Conservation (phyloP, 2,329 filamentous ascomycete genomes). For the Calonectria pteridis region DNA sequence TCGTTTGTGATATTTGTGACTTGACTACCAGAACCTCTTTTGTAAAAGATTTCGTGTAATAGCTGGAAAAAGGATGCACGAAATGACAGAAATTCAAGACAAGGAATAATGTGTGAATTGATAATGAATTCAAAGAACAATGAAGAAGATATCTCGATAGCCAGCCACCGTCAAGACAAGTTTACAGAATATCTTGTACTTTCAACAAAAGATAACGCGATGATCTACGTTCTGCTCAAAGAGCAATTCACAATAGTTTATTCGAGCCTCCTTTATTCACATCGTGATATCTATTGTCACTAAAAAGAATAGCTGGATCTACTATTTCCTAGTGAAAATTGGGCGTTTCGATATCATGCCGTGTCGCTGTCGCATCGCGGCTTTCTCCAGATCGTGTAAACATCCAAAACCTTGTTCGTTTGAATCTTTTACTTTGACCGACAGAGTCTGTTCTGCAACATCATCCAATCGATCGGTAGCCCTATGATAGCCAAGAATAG, state of each 20-base stretch:
- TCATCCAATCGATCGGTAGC: background rate
- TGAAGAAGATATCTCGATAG: no score
- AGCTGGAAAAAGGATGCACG: no score
- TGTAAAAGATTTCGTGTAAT: no score
- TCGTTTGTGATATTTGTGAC: no score
- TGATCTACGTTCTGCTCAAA: background rate
- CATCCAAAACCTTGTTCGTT: background rate
- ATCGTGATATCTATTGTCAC: background rate
- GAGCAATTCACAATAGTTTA: background rate
- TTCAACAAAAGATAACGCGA: background rate
- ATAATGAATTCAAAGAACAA: no score
- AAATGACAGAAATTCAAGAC: no score
- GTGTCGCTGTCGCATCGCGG: background rate
- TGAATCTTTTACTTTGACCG: background rate
- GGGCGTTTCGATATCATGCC: background rate
- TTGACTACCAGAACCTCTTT: no score
- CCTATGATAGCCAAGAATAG: no score
- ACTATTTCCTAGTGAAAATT: background rate
- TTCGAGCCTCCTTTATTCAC: background rate
- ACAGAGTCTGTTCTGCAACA: background rate
- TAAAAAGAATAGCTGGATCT: background rate
- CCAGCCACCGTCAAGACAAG: no score
- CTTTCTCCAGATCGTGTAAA: background rate
- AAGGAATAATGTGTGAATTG: no score
- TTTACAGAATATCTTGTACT: no score